A percentile compares a stretch with the other conserved stretches of the same genome.
These are phyloP conservation scores for Chytridiales sp. DNA, from an alignment of 371 early-diverging fungal species.

Conservation along the genomic window DNA sequence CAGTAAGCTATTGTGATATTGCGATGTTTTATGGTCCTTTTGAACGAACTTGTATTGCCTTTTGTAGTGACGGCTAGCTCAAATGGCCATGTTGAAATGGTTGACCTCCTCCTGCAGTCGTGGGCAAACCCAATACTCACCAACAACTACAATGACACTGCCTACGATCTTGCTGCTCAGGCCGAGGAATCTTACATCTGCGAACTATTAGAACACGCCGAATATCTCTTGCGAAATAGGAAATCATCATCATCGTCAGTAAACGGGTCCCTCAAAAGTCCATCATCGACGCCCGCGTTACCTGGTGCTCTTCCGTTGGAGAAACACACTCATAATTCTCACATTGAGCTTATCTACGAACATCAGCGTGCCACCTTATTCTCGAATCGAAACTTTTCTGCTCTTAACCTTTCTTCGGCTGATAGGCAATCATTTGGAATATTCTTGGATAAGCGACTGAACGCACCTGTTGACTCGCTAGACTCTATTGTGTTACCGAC, in stretches of 20 bases:
- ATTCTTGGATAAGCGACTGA: too few relatives aligned
- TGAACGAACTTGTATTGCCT: neutral
- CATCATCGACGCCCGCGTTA: neutral
- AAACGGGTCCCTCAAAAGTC: neutral
- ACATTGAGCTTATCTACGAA: constrained; percentile 65
- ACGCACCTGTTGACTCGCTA: constrained; percentile 52
- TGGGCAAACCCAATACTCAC: constrained; percentile 66
- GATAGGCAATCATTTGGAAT: constrained; percentile 62
- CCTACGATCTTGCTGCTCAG: constrained; percentile 78
- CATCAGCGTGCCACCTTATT: constrained; percentile 63
- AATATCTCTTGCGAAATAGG: too few relatives aligned
- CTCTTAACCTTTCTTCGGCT: constrained; percentile 45
- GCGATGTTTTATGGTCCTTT: neutral
- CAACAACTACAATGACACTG: constrained; percentile 72
- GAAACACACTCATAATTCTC: constrained; percentile 65
- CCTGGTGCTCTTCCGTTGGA: too few relatives aligned
- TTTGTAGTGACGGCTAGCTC: constrained; percentile 74
- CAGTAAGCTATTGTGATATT: constrained; percentile 47
- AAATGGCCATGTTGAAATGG: constrained; percentile 66
- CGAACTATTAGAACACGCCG: constrained; percentile 39
- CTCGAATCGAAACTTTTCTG: constrained; percentile 25
- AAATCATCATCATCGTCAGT: neutral
- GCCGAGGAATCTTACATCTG: constrained; percentile 65
- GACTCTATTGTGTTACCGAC: constrained; percentile 13
- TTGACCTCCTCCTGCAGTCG: constrained; percentile 63